These are phyloP conservation scores for Solanum ossicruentum DNA, from an alignment of 257 asterid species.

Conservation along the genomic window DNA sequence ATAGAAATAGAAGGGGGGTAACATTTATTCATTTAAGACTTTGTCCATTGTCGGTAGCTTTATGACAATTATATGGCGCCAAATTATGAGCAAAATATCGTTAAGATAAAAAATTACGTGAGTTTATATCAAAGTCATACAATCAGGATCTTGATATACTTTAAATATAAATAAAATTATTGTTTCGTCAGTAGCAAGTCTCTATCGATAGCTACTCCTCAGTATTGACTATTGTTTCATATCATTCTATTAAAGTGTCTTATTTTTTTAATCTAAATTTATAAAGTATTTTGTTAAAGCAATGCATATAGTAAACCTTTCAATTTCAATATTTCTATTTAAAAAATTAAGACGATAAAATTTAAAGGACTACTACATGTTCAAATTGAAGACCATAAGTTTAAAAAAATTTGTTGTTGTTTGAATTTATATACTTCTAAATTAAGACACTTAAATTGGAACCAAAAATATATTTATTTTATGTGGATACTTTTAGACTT, in stretches of 20 bases:
- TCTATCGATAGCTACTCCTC: not conserved
- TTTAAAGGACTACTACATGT: not conserved
- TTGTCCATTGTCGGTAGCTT: conserved; percentile 23
- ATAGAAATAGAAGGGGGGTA: not conserved
- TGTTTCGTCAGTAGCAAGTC: not conserved
- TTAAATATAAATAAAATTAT: not conserved
- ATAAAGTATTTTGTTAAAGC: too few relatives aligned
- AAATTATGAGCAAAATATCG: not conserved
- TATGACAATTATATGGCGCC: not conserved
- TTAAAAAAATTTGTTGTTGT: accelerated
- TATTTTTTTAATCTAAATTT: too few relatives aligned
- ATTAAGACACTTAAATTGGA: not conserved
- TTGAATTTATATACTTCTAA: not conserved
- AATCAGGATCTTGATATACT: too few relatives aligned
- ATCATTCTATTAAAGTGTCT: too few relatives aligned
- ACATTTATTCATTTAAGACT: not conserved
- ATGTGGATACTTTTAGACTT: not conserved
- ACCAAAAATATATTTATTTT: not conserved
- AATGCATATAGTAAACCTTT: too few relatives aligned
- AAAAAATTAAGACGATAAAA: not conserved
- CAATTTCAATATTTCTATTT: not conserved
- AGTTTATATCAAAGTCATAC: too few relatives aligned
- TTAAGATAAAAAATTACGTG: too few relatives aligned
- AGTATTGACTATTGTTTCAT: not conserved
- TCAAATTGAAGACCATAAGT: not conserved